phyloP scores from a whole-genome alignment of 345 rosid species.

The Eucalyptus grandis region DNA sequence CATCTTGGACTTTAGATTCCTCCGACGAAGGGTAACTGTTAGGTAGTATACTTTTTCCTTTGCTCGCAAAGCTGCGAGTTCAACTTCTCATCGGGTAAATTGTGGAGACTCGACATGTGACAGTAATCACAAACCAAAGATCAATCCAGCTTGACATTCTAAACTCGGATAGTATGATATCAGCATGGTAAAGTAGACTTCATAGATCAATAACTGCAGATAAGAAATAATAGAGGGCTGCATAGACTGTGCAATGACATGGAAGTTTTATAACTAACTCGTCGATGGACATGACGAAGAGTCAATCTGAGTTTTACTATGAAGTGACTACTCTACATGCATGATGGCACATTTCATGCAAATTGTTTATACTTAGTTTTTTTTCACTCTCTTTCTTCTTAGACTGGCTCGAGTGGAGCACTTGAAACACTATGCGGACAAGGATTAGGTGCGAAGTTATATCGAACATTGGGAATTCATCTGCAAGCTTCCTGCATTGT shows the following conservation, averaged over 20 bases:
- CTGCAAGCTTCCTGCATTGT: constrained; percentile 69
- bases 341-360: neutral
- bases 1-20: neutral
- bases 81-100: neutral
- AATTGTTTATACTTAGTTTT: neutral
- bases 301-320: neutral
- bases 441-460: constrained; percentile 62
- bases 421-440: constrained; percentile 90
- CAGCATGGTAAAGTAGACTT: neutral
- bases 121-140: neutral
- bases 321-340: neutral
- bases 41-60: neutral
- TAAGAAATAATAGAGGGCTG: neutral
- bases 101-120: neutral
- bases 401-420: constrained; percentile 75
- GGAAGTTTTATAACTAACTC: neutral
- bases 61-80: neutral
- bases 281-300: neutral
- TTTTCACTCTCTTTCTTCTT: neutral
- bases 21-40: neutral
- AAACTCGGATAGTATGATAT: neutral
- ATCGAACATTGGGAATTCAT: constrained; percentile 52
- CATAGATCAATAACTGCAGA: neutral
- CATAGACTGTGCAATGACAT: neutral
- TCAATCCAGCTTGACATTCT: neutral